phyloP scores from a whole-genome alignment of 2,329 filamentous ascomycete species.

The Madurella mycetomatis region DNA sequence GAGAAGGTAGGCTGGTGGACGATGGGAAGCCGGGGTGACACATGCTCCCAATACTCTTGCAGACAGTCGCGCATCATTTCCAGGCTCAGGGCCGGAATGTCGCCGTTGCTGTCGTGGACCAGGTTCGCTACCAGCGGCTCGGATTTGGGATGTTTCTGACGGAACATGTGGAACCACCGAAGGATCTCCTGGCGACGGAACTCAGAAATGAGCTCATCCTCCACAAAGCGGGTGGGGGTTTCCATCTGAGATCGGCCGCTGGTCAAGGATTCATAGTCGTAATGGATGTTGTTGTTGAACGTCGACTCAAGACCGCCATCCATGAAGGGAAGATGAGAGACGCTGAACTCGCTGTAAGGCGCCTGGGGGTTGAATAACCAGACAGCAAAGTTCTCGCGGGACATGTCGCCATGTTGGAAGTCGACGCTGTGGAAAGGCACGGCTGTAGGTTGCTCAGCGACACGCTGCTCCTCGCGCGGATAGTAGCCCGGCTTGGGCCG shows the following conservation, averaged over 20 bases:
- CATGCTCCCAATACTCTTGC: slow-evolving; percentile 81
- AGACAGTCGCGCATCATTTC: slow-evolving; percentile 83
- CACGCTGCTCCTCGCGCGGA: slow-evolving; percentile 26
- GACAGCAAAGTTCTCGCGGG: slow-evolving; percentile 43
- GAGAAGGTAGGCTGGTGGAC: slow-evolving; percentile 85
- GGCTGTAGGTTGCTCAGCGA: slow-evolving; percentile 33
- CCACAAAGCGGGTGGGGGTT: slow-evolving; percentile 37
- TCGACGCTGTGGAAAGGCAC: slow-evolving; percentile 33
- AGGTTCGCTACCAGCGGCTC: slow-evolving; percentile 33
- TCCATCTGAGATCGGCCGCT: slow-evolving; percentile 43
- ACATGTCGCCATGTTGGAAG: slow-evolving; percentile 35
- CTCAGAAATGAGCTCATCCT: slow-evolving; percentile 44
- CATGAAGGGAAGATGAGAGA: slow-evolving; percentile 43
- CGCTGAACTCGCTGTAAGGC: slow-evolving; percentile 39
- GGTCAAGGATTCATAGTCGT: slow-evolving; percentile 47
- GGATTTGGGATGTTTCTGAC: slow-evolving; percentile 40
- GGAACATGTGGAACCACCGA: slow-evolving; percentile 40
- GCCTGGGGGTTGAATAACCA: slow-evolving; percentile 49
- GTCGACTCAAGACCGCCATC: slow-evolving; percentile 48
- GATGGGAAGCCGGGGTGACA: slow-evolving; percentile 81
- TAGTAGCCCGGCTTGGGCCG: slow-evolving; percentile 38
- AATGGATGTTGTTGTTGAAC: slow-evolving; percentile 48
- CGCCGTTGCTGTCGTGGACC: slow-evolving; percentile 38
- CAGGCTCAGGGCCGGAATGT: slow-evolving; percentile 55
- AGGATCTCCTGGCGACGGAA: slow-evolving; percentile 43